These are phyloP conservation scores for Termitomyces heimii DNA, from an alignment of 768 basidiomycete species.

Conservation along the genomic window DNA sequence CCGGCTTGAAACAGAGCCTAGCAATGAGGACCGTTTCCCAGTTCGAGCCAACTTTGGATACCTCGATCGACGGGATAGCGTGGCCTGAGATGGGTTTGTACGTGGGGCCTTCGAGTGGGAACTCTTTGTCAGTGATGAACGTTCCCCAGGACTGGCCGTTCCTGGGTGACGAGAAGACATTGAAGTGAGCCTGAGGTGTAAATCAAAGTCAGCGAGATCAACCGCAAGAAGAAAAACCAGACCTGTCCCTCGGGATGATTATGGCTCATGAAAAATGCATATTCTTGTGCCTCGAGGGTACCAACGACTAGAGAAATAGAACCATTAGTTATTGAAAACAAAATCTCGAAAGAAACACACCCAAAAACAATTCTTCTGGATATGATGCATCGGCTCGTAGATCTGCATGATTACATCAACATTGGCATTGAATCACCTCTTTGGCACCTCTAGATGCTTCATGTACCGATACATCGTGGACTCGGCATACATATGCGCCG, in stretches of 20 bases:
- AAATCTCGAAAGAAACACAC: slow-evolving; percentile 17
- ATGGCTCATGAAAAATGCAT: slow-evolving; percentile 73
- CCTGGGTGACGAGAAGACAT: slow-evolving; percentile 10
- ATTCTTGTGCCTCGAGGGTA: slow-evolving; percentile 61
- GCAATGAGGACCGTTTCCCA: slow-evolving; percentile 65
- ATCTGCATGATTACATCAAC: slow-evolving; percentile 55
- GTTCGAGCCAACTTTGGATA: slow-evolving; percentile 35
- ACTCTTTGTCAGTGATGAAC: slow-evolving; percentile 53
- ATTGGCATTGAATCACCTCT: slow-evolving; percentile 70
- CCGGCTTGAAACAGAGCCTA: slow-evolving; percentile 60
- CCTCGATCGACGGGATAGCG: slow-evolving; percentile 41
- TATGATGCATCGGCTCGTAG: slow-evolving; percentile 38
- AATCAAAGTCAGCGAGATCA: background rate
- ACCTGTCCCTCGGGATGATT: slow-evolving; percentile 57
- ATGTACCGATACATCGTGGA: slow-evolving; percentile 65
- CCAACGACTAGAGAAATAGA: slow-evolving; percentile 49
- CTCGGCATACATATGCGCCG: slow-evolving; percentile 65
- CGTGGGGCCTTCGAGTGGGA: slow-evolving; percentile 37
- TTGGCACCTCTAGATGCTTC: slow-evolving; percentile 54
- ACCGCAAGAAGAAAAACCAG: background rate
- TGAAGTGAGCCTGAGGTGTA: background rate
- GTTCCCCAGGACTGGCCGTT: slow-evolving; percentile 66
- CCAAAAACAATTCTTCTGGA: slow-evolving; percentile 54
- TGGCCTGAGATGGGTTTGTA: slow-evolving; percentile 33
- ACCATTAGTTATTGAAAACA: background rate